phyloP scores from a whole-genome alignment of 345 rosid genomes.

The Leavenworthia alabamica region DNA sequence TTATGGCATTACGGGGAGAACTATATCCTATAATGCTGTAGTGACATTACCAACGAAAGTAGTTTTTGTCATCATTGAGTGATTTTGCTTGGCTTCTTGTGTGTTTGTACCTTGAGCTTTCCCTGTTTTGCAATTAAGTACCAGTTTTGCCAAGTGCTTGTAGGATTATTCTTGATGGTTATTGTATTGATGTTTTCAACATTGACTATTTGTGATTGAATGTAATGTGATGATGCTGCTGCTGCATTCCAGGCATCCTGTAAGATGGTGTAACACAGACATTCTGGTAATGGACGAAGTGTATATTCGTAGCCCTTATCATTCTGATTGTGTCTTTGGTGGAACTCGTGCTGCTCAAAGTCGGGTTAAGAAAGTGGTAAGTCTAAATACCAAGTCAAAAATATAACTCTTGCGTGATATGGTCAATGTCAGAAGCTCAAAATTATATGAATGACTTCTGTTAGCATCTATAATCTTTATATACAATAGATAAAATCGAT shows the following conservation, averaged over 20 bases:
- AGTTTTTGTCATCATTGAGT: not conserved
- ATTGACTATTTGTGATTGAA: not conserved
- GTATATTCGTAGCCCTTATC: conserved; percentile 69
- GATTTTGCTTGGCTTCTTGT: not conserved
- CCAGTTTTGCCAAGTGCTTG: not conserved
- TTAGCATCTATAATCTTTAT: not conserved
- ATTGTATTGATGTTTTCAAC: not conserved
- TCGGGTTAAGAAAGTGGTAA: conserved; percentile 73
- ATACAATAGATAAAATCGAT: not conserved
- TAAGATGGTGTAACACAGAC: conserved; percentile 67
- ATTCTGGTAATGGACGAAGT: conserved; percentile 76
- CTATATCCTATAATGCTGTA: not conserved
- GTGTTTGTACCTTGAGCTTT: not conserved
- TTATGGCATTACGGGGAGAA: not conserved
- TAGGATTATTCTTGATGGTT: not conserved
- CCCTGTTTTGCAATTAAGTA: not conserved
- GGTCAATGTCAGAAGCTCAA: not conserved
- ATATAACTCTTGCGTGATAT: not conserved
- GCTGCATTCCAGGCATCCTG: conserved; percentile 55
- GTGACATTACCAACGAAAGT: not conserved
- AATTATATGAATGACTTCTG: not conserved
- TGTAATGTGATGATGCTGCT: conserved; percentile 2
- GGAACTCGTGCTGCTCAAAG: conserved; percentile 65
- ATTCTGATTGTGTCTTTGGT: conserved; percentile 63
- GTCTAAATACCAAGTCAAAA: conserved; percentile 13